Conservation (phyloP, 148 eudicot genomes). For the Oxyria digyna region DNA sequence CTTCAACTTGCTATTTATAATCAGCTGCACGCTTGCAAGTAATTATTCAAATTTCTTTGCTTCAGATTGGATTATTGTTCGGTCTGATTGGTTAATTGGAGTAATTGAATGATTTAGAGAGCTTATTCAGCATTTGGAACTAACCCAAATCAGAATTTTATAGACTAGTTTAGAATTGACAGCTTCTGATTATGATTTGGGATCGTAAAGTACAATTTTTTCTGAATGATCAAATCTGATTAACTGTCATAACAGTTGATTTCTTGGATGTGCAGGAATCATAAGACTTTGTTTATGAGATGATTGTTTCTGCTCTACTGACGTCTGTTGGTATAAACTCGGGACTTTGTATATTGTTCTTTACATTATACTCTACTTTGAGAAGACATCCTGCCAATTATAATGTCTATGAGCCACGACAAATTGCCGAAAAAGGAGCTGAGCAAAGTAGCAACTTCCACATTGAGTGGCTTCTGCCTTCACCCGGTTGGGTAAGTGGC, state of each 20-base stretch:
- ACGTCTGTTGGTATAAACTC: slow-evolving; percentile 69
- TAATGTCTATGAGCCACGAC: slow-evolving; percentile 48
- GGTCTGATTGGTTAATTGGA: background rate
- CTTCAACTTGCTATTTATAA: background rate
- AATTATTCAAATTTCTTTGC: background rate
- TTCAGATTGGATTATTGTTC: background rate
- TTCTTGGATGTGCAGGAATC: slow-evolving; percentile 11
- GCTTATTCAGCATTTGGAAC: background rate
- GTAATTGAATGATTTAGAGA: background rate
- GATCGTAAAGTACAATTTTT: too few species aligned
- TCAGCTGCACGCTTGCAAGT: background rate
- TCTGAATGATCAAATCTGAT: background rate
- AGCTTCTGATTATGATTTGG: background rate
- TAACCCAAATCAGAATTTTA: background rate
- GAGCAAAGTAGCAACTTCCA: slow-evolving; percentile 11
- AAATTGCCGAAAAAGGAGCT: slow-evolving; percentile 29
- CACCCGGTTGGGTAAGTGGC: slow-evolving; percentile 48
- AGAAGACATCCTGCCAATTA: slow-evolving; percentile 55
- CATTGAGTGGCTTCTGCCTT: slow-evolving; percentile 40
- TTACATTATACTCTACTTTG: slow-evolving; percentile 45
- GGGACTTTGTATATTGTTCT: slow-evolving; percentile 52
- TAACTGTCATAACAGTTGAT: slow-evolving; percentile 14
- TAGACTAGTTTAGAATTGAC: too few species aligned
- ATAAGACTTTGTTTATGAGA: slow-evolving; percentile 14
- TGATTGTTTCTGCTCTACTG: slow-evolving; percentile 68